Base-by-base conservation (phyloP, 1,284 basidiomycete species). In the Pyrrhoderma noxium region DNA sequence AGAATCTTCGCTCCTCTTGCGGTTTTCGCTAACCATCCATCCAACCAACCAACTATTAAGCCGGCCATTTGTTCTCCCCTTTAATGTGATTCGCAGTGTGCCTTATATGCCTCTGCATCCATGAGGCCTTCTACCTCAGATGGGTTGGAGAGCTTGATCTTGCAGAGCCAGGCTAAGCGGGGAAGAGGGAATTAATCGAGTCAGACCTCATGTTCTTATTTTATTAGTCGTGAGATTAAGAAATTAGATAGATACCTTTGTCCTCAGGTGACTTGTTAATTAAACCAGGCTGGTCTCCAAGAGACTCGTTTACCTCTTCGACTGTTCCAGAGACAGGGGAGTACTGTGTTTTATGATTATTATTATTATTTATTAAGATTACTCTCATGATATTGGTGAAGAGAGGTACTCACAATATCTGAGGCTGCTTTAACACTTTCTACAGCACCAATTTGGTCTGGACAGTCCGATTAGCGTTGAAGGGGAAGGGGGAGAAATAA, bases 371-470 rank as follows among this genome's bases (percentile, higher is more conserved):
- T 47, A 54, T 45, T 31, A 48, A 41, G 37, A 7, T 11, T 40
- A 46, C 2, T 41, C 40, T 45, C 23, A 54, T 47, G 56, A 55
- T 49, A 25, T 39, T 34, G 45, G 18, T 1, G 8, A 21, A 13
- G 22, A 16, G 27, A 47, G 27, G 18, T 61, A 76, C 76, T 57
- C 66, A 88, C 88, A 65, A 97, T 95, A 67, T 97, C 94, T 5
- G 93, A 96, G 31, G 93, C 93, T 38, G 94, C 93, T 70, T 99
- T 99, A 58, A 99, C 95, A 59, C 93, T 96, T 71, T 99, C 95
- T 22, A 99, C 93, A 5, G 93, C 91, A 50, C 96, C 95, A 64
- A 98, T 90, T 61, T 87, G 74, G 53, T 93, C 95, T 97, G 62
- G 52, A 58, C 42, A 38, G 11, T 8, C 39, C 36, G 47, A 13